Conservation (phyloP, 805 yeast genomes). For the Metschnikowia peoriensis region DNA sequence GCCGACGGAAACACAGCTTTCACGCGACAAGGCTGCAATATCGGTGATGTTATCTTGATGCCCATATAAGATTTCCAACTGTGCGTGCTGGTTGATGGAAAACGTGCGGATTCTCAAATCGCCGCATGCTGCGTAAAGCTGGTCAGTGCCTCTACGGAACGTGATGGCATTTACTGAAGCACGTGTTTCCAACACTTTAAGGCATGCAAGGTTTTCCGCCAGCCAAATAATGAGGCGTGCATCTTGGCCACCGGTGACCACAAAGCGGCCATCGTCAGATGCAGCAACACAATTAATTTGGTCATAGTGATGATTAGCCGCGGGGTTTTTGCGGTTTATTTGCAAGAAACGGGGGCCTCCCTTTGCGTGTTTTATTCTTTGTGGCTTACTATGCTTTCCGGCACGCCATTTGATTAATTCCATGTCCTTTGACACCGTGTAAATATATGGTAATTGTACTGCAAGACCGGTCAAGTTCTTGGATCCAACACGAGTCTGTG, state of each 20-base stretch:
- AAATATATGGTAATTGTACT: constrained; percentile 60
- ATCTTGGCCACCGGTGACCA: constrained; percentile 91
- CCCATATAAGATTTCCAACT: constrained; percentile 88
- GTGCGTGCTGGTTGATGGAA: constrained; percentile 81
- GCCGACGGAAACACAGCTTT: constrained; percentile 95
- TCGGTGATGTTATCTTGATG: constrained; percentile 90
- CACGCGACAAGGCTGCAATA: constrained; percentile 76
- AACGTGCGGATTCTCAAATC: constrained; percentile 88
- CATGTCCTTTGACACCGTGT: constrained; percentile 79
- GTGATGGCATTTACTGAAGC: constrained; percentile 70
- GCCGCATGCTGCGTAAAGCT: constrained; percentile 87
- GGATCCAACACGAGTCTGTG: constrained; percentile 58
- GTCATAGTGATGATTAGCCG: constrained; percentile 70
- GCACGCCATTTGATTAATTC: constrained; percentile 79
- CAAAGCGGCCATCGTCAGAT: constrained; percentile 80
- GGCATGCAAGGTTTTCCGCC: constrained; percentile 68
- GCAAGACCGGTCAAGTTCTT: constrained; percentile 55
- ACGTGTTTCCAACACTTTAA: constrained; percentile 74
- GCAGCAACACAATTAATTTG: constrained; percentile 78
- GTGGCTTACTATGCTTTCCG: constrained; percentile 48
- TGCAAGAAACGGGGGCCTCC: constrained; percentile 54
- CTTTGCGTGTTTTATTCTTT: constrained; percentile 57
- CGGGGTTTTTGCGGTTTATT: constrained; percentile 44
- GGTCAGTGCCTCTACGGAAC: constrained; percentile 80
- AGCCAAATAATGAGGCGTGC: constrained; percentile 83